These are phyloP conservation scores for Apiospora marii DNA, from an alignment of 2,329 filamentous ascomycete species.

Conservation along the genomic window DNA sequence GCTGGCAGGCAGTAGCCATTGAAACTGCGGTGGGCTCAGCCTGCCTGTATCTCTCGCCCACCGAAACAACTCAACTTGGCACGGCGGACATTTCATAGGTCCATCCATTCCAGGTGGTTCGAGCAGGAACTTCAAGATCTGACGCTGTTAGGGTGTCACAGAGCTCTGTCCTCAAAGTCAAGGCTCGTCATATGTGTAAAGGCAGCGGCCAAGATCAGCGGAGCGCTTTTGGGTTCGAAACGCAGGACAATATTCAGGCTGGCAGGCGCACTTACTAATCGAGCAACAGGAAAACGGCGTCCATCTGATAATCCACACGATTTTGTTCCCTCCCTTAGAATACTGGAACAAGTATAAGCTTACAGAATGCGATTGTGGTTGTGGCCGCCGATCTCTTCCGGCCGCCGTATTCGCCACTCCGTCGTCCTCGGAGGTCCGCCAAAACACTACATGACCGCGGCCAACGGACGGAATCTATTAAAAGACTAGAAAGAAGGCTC, in stretches of 20 bases:
- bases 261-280: not conserved
- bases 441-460: not conserved
- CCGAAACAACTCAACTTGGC: not conserved
- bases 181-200: too few species aligned
- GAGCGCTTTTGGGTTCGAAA: not conserved
- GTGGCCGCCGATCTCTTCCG: not conserved
- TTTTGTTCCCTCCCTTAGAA: not conserved
- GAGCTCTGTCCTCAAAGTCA: too few species aligned
- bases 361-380: not conserved
- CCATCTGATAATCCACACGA: not conserved
- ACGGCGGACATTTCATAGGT: not conserved
- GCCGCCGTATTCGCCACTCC: not conserved
- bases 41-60: not conserved
- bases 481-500: too few species aligned
- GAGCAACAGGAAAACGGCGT: too few species aligned
- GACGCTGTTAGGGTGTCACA: too few species aligned
- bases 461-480: not conserved
- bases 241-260: not conserved
- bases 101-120: not conserved
- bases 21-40: not conserved
- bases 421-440: not conserved
- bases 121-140: not conserved
- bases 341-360: not conserved
- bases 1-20: not conserved
- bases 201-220: not conserved